Percentiles rank a stretch among this genome's conserved stretches.
Evolutionary conservation across 2,329 filamentous ascomycete genomes (phyloP).

Genomic region (Talaromyces marneffei): DNA sequence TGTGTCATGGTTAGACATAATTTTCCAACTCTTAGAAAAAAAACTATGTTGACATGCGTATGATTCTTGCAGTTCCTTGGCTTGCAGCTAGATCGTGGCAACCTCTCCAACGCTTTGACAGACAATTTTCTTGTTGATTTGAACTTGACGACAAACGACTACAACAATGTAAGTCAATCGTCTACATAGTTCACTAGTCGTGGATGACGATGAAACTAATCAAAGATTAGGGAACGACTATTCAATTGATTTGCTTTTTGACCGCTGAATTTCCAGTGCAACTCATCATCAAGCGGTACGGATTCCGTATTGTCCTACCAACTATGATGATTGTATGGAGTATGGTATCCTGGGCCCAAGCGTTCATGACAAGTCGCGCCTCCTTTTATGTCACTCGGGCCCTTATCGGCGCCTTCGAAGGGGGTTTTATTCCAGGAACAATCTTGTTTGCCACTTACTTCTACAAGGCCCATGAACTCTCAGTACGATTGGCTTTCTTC

Average conservation of each 20-base stretch:
- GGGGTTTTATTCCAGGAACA: conserved; percentile 58
- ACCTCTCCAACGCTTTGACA: conserved; percentile 51
- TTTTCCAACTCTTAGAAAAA: not conserved
- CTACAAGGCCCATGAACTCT: conserved; percentile 61
- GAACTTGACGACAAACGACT: conserved; percentile 26
- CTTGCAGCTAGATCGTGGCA: conserved; percentile 55
- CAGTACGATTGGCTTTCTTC: conserved; percentile 48
- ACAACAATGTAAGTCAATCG: conserved; percentile 1
- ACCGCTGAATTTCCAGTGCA: conserved; percentile 53
- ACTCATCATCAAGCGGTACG: conserved; percentile 50
- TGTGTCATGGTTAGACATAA: conserved; percentile 49
- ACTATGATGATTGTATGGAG: conserved; percentile 50
- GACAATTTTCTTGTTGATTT: conserved; percentile 50
- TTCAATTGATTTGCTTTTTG: conserved; percentile 52
- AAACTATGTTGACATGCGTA: not conserved
- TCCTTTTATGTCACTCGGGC: conserved; percentile 36
- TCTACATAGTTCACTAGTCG: not conserved
- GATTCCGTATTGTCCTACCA: conserved; percentile 52
- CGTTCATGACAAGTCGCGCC: conserved; percentile 38
- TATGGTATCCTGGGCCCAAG: conserved; percentile 43
- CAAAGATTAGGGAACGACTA: conserved; percentile 40
- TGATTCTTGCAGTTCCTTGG: conserved; percentile 30
- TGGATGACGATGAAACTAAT: not conserved
- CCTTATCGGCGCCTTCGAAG: conserved; percentile 41
- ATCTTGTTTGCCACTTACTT: conserved; percentile 56